A percentile compares a stretch with the other conserved stretches of the same genome.
Evolutionary conservation across 139 green algal genomes (phyloP).

Genomic region (Micromonas commoda): DNA sequence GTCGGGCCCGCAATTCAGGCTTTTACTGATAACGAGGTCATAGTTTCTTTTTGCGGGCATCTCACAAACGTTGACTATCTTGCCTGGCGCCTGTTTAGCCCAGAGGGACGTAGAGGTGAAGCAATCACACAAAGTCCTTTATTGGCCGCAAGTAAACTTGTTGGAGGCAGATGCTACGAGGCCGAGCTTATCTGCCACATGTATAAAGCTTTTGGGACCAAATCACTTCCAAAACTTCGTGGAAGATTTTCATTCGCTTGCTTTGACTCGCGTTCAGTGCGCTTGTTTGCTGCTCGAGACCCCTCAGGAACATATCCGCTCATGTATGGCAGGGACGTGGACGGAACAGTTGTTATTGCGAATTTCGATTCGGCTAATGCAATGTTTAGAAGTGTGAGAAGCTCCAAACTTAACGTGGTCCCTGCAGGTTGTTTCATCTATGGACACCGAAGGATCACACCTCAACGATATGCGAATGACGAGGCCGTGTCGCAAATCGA

Average conservation of each 20-base stretch:
- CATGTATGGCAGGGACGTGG: conserved; percentile 13
- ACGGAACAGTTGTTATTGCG: conserved; percentile 9
- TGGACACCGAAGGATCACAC: conserved; percentile 5
- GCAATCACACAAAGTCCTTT: background rate
- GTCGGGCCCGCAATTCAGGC: conserved; percentile 3
- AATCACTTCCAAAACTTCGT: background rate
- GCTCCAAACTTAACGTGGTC: background rate
- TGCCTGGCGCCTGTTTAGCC: conserved; percentile 2
- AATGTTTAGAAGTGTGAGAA: background rate
- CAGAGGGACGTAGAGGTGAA: conserved; percentile 4
- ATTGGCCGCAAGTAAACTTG: background rate
- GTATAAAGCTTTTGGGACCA: conserved; percentile 20
- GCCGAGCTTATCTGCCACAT: conserved; percentile 11
- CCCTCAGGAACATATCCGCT: background rate
- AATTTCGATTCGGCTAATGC: conserved; percentile 12
- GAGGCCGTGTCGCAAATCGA: background rate
- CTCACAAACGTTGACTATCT: conserved; percentile 22
- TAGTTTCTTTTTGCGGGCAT: conserved; percentile 14
- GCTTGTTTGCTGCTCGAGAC: conserved; percentile 20
- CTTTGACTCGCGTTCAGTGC: conserved; percentile 6
- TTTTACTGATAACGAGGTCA: conserved; percentile 22
- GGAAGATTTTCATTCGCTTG: conserved; percentile 7
- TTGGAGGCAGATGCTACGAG: conserved; percentile 11
- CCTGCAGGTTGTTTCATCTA: conserved; percentile 5
- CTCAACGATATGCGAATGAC: conserved; percentile 1